Base-by-base conservation (phyloP, 371 early-diverging fungal genomes). In the Choanephora cucurbitarum region DNA sequence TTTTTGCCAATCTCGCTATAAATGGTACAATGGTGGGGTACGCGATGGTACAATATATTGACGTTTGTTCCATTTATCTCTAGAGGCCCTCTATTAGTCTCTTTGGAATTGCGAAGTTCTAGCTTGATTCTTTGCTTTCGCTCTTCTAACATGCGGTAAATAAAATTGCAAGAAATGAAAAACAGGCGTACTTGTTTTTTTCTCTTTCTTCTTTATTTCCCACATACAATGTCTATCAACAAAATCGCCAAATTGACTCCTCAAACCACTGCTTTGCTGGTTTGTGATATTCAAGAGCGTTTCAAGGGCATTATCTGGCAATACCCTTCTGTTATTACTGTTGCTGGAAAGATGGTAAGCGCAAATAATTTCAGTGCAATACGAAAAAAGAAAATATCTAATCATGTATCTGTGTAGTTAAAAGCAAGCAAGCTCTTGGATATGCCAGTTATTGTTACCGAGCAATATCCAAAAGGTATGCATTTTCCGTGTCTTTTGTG, bases 261-360 rank as follows among this genome's bases (percentile, higher is more conserved):
- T 47, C 64, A 79, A 51, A 74, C 85, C 15, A 91, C 93, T 0
- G 92, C 92, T n/a, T 86, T 97, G 62, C 88, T 97, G 58, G 73
- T 94, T 42, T 97, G 98, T 70, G 96, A 97, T 68, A 84, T 97
- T 49, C 96, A 97, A 77, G 93, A 92, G 47, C 82, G 85, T 50
- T 97, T 97, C 78, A 80, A 90, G 57, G 61, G 81, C 1, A 77
- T 79, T 44, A 95, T 96, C 69, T 88, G 88, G 80, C 85, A 88
- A 34, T 94, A 84, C 57, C 84, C 85, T 22, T 82, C 86, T 31
- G 81, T 97, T 39, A 83, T 95, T 44, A 79, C 86, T 39, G 93
- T 92, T n/a, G 91, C 96, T 3, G 67, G 80, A 41, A 96, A 96
- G 75, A 88, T 96, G 94, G 88, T 93, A 64, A 58, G 52, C 44